Evolutionary conservation across 129 eudicot genomes (phyloP).

Genomic region (Chrysanthemum seticuspe): DNA sequence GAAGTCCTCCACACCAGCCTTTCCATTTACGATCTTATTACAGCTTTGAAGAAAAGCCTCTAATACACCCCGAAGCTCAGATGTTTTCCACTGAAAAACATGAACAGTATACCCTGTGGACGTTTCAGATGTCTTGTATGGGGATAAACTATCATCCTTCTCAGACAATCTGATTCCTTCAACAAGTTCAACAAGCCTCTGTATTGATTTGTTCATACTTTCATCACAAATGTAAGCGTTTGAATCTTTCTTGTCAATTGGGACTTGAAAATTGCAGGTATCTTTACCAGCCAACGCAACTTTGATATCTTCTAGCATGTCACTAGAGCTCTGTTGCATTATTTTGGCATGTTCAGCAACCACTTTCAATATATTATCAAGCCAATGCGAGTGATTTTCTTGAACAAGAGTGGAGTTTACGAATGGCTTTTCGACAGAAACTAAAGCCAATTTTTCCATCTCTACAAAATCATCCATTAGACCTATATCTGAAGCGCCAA

Average conservation of each 20-base stretch:
- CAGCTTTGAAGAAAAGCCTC: conserved; percentile 55
- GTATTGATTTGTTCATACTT: conserved; percentile 39
- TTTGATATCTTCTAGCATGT: conserved; percentile 44
- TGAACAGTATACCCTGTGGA: conserved; percentile 60
- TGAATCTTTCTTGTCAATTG: conserved; percentile 22
- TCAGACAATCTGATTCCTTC: conserved; percentile 52
- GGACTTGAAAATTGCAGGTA: conserved; percentile 5
- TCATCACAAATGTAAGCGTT: conserved; percentile 22
- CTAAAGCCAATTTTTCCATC: conserved; percentile 87
- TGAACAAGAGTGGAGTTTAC: conserved; percentile 29
- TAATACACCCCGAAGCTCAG: conserved; percentile 57
- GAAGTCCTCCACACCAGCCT: conserved; percentile 52
- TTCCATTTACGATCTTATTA: conserved; percentile 49
- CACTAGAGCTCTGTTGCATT: conserved; percentile 30
- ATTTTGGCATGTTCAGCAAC: conserved; percentile 30
- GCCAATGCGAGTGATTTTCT: conserved; percentile 28
- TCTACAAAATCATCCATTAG: conserved; percentile 92
- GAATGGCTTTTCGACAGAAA: conserved; percentile 41
- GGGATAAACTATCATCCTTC: conserved; percentile 27
- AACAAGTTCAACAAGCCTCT: conserved; percentile 59
- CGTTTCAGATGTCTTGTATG: conserved; percentile 37
- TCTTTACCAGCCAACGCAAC: conserved; percentile 26
- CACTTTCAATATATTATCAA: conserved; percentile 35
- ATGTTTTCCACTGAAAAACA: conserved; percentile 78
- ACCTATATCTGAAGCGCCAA: conserved; percentile 60